Conservation (phyloP, 139 green algal species). For the Pleodorina starrii region DNA sequence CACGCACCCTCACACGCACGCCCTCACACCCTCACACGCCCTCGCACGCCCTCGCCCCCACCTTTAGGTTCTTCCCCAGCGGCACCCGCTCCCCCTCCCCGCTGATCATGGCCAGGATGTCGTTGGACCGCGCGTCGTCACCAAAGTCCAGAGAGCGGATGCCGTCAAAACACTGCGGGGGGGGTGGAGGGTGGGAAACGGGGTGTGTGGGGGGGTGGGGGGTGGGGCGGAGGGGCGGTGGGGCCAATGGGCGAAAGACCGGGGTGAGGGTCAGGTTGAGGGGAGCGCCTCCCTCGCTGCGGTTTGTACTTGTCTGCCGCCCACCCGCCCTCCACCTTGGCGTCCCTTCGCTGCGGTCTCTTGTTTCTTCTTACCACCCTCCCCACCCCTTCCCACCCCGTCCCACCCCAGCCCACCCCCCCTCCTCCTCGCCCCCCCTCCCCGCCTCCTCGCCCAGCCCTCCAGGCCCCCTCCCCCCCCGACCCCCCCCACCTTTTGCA, state of each 20-base stretch:
- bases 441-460: not conserved
- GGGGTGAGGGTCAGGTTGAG: not conserved
- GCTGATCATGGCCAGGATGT: constrained; percentile 84
- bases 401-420: not conserved
- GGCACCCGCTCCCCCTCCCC: constrained; percentile 77
- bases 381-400: not conserved
- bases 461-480: not conserved
- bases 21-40: no score
- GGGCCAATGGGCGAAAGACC: no score
- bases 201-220: not conserved
- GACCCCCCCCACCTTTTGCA: constrained; percentile 60
- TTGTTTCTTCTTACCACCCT: no score
- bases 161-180: constrained; percentile 81
- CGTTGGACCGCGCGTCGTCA: constrained; percentile 69
- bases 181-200: not conserved
- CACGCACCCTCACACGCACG: no score
- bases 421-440: not conserved
- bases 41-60: no score
- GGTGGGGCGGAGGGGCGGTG: not conserved
- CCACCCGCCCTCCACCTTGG: not conserved
- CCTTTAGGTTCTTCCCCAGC: constrained; percentile 83
- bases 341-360: no score
- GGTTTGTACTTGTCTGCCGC: not conserved
- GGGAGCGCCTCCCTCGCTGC: no score
- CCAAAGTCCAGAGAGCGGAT: constrained; percentile 82